A percentile compares a stretch with the other conserved stretches of the same genome.
These are phyloP conservation scores for Periconia sp. DNA, from an alignment of 2,329 filamentous ascomycete species.

Conservation along the genomic window DNA sequence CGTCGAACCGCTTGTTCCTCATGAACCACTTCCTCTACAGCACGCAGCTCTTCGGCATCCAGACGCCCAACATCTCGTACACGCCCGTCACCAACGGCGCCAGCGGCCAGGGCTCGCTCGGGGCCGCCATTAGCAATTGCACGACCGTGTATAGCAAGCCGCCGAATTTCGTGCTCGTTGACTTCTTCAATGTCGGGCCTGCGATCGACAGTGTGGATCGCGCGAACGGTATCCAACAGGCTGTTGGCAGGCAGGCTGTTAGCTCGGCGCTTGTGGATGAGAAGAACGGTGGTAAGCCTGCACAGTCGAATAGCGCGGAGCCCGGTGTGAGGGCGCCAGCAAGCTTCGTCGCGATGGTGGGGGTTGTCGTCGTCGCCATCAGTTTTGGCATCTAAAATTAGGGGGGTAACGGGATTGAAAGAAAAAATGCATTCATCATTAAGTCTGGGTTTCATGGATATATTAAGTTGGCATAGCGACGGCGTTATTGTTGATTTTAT, in stretches of 20 bases:
- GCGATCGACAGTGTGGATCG: slow-evolving; percentile 71
- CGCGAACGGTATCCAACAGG: slow-evolving; percentile 60
- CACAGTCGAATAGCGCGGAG: slow-evolving; percentile 16
- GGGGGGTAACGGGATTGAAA: not conserved
- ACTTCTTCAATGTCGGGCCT: slow-evolving; percentile 75
- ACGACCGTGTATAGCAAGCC: slow-evolving; percentile 61
- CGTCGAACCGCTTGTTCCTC: slow-evolving; percentile 67
- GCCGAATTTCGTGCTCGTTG: slow-evolving; percentile 76
- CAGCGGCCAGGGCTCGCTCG: slow-evolving; percentile 58
- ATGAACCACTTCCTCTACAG: slow-evolving; percentile 81
- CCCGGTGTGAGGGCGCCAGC: slow-evolving; percentile 12
- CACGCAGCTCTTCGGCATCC: slow-evolving; percentile 45
- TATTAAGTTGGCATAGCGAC: not conserved
- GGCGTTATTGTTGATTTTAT: not conserved
- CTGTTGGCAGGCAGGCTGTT: slow-evolving; percentile 27
- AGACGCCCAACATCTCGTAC: slow-evolving; percentile 49
- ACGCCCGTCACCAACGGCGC: slow-evolving; percentile 68
- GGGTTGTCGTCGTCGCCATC: slow-evolving; percentile 33
- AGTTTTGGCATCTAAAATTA: slow-evolving; percentile 24
- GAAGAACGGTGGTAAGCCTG: not conserved
- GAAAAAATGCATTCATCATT: not conserved
- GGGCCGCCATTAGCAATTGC: slow-evolving; percentile 41
- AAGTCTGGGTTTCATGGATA: not conserved
- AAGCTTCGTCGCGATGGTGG: slow-evolving; percentile 30
- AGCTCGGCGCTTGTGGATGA: slow-evolving; percentile 18